These are phyloP conservation scores for Conticribra weissflogii DNA, from an alignment of 108 stramenopile genomes.

Conservation along the genomic window DNA sequence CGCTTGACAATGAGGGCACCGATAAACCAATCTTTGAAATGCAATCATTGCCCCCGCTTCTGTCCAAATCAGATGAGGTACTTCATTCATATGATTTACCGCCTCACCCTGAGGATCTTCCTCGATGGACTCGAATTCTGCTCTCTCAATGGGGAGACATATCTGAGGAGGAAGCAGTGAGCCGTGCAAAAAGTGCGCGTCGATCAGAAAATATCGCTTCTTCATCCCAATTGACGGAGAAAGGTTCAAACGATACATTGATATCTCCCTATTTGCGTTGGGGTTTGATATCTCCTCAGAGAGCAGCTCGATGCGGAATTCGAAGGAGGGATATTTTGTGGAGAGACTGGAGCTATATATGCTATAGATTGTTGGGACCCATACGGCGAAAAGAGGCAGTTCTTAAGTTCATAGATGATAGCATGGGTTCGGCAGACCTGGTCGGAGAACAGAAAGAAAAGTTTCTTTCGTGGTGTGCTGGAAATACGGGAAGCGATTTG, in stretches of 20 bases:
- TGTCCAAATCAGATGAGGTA: background rate
- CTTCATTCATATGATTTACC: slow-evolving; percentile 2
- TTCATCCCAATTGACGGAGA: slow-evolving; percentile 17
- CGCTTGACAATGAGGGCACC: slow-evolving; percentile 1
- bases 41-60: slow-evolving; percentile 18
- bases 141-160: slow-evolving; percentile 27
- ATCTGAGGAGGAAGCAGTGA: slow-evolving; percentile 31
- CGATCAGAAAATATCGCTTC: background rate
- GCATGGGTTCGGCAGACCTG: background rate
- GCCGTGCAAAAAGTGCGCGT: slow-evolving; percentile 3
- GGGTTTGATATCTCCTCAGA: slow-evolving; percentile 52
- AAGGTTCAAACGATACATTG: slow-evolving; percentile 25
- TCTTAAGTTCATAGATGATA: slow-evolving; percentile 21
- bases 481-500: slow-evolving; percentile 46
- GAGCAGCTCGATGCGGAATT: slow-evolving; percentile 23
- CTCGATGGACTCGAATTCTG: slow-evolving; percentile 13
- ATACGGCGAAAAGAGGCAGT: slow-evolving; percentile 33
- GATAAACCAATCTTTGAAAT: slow-evolving; percentile 7
- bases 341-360: slow-evolving; percentile 44
- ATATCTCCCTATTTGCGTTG: slow-evolving; percentile 53
- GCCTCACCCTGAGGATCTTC: slow-evolving; percentile 14
- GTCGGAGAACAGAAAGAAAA: slow-evolving; percentile 1
- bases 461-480: slow-evolving; percentile 41
- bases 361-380: slow-evolving; percentile 18
- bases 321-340: slow-evolving; percentile 37